Conservation (phyloP, 2,329 filamentous ascomycete genomes). For the Myriosclerotinia scirpicola region DNA sequence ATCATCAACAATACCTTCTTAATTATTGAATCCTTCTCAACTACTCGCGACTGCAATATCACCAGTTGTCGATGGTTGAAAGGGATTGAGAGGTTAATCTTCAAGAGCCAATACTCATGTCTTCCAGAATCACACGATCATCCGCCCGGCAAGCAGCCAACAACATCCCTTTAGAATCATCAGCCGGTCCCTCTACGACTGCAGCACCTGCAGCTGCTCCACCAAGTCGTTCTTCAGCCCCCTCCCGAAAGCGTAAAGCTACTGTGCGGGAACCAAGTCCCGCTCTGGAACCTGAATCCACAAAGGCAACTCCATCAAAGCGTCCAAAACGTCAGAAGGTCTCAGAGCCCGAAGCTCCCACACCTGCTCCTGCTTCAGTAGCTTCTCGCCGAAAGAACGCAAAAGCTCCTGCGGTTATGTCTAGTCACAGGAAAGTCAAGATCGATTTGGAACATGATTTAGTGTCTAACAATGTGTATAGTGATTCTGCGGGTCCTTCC, state of each 20-base stretch:
- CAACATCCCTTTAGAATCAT: conserved; percentile 38
- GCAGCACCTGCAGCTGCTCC: conserved; percentile 43
- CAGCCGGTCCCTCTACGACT: conserved; percentile 43
- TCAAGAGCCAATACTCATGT: conserved; percentile 68
- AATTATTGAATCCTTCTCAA: conserved; percentile 22
- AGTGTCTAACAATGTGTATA: conserved; percentile 42
- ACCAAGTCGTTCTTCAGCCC: conserved; percentile 48
- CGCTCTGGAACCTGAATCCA: conserved; percentile 42
- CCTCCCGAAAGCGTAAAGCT: conserved; percentile 75
- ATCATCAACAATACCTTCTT: conserved; percentile 20
- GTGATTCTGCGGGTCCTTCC: conserved; percentile 63
- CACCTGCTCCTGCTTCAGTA: conserved; percentile 43
- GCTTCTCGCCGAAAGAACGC: conserved; percentile 57
- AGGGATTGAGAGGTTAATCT: conserved; percentile 23
- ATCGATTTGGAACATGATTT: conserved; percentile 26
- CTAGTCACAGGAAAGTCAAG: conserved; percentile 64
- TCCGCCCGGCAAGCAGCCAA: conserved; percentile 84
- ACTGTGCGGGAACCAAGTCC: conserved; percentile 54
- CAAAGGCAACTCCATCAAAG: conserved; percentile 49
- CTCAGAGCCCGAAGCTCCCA: conserved; percentile 48
- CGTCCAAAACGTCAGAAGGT: conserved; percentile 72
- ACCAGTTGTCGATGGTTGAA: conserved; percentile 29
- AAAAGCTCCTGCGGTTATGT: conserved; percentile 67
- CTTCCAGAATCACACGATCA: conserved; percentile 93
- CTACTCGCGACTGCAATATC: conserved; percentile 26